Percentiles rank a stretch among this genome's conserved stretches.
phyloP scores from a whole-genome alignment of 495 filamentous ascomycete genomes.

The Neurospora sp. region DNA sequence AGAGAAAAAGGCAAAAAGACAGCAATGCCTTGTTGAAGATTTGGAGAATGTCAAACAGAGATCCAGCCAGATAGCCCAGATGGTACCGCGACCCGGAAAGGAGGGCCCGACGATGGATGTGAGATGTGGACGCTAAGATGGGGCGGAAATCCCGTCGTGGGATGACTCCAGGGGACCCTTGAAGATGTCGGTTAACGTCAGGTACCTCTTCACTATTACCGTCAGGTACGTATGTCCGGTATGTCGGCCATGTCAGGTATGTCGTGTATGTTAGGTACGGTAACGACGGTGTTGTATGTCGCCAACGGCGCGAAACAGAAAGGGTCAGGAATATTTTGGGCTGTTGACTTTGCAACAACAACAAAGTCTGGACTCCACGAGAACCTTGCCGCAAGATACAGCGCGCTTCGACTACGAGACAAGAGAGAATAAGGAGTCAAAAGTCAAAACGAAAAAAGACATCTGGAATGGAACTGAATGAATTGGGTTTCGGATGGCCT shows the following conservation, averaged over 20 bases:
- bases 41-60: neutral
- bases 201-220: neutral
- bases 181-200: neutral
- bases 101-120: neutral
- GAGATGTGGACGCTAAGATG: neutral
- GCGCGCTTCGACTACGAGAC: neutral
- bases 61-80: neutral
- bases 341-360: neutral
- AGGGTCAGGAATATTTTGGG: neutral
- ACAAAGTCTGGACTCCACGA: neutral
- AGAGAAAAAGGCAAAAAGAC: neutral
- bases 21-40: neutral
- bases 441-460: neutral
- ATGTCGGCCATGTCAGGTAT: neutral
- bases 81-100: neutral
- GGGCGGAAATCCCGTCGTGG: neutral
- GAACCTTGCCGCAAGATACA: neutral
- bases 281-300: neutral
- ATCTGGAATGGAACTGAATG: neutral
- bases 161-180: neutral
- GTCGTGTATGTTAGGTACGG: neutral
- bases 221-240: neutral
- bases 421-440: neutral
- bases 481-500: neutral
- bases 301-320: neutral